phyloP scores from a whole-genome alignment of 2,329 filamentous ascomycete genomes.

The Colletotrichum higginsianum region DNA sequence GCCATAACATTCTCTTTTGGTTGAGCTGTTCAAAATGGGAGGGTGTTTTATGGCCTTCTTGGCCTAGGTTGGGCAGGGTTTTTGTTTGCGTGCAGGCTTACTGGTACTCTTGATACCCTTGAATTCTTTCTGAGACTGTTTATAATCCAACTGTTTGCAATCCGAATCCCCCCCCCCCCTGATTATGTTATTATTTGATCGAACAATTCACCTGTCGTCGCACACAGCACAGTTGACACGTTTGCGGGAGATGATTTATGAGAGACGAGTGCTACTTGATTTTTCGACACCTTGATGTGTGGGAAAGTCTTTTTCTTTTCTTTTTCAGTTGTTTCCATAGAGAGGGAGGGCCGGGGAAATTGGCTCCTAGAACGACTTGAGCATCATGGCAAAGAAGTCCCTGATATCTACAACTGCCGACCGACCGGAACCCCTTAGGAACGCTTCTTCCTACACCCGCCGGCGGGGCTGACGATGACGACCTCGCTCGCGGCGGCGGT shows the following conservation, averaged over 20 bases:
- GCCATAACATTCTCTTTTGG: constrained; percentile 1
- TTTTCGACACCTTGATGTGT: too few species aligned
- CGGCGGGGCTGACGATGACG: constrained; percentile 50
- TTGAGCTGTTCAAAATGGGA: constrained; percentile 26
- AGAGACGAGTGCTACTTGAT: too few species aligned
- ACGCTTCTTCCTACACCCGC: not conserved
- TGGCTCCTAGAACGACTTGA: too few species aligned
- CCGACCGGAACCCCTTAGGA: not conserved
- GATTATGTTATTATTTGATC: not conserved
- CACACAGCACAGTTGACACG: too few species aligned
- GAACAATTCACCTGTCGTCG: too few species aligned
- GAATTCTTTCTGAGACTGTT: constrained; percentile 8
- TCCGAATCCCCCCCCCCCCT: not conserved
- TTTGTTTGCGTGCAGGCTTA: constrained; percentile 37
- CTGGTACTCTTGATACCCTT: constrained; percentile 43
- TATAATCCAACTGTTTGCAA: not conserved
- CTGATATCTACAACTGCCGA: not conserved
- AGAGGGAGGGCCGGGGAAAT: too few species aligned
- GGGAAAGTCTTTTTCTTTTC: too few species aligned
- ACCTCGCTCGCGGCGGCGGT: constrained; percentile 61
- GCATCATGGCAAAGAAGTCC: too few species aligned
- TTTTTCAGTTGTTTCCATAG: too few species aligned
- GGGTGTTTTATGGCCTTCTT: not conserved
- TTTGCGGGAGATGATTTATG: too few species aligned
- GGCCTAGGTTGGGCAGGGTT: constrained; percentile 4